Percentiles rank a stretch among this genome's conserved stretches.
These are phyloP conservation scores for Ceratobasidium sp. DNA, from an alignment of 1,284 basidiomycete genomes.

Conservation along the genomic window DNA sequence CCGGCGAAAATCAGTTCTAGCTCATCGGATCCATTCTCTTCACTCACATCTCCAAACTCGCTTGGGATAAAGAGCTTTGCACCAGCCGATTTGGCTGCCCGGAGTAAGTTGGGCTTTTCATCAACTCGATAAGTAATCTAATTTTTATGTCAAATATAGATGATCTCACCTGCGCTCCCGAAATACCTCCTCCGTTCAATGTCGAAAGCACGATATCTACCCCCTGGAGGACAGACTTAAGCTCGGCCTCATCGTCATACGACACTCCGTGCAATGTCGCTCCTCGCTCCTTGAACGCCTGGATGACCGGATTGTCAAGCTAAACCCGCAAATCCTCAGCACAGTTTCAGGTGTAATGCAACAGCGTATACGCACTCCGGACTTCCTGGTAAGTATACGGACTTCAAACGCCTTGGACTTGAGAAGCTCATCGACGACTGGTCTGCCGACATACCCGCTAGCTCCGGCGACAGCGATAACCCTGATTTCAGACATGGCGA, in stretches of 20 bases:
- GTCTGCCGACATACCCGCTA: conserved; percentile 37
- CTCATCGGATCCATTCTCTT: not conserved
- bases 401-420: conserved; percentile 19
- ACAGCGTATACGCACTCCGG: conserved; percentile 4
- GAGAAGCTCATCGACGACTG: conserved; percentile 27
- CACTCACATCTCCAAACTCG: conserved; percentile 35
- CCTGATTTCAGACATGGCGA: conserved; percentile 38
- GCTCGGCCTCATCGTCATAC: conserved; percentile 32
- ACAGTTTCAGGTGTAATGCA: not conserved
- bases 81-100: conserved; percentile 24
- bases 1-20: not conserved
- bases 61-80: conserved; percentile 39
- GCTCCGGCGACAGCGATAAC: conserved; percentile 39
- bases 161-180: conserved; percentile 1
- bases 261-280: conserved; percentile 26
- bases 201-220: conserved; percentile 35
- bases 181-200: conserved; percentile 25
- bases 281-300: conserved; percentile 38
- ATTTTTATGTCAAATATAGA: not conserved
- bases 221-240: conserved; percentile 25
- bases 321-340: not conserved
- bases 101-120: conserved; percentile 15
- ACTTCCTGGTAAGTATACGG: conserved; percentile 33
- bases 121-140: not conserved
- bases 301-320: conserved; percentile 21